These are phyloP conservation scores for Populus tomentosa DNA, from an alignment of 441 rosid genomes.

Conservation along the genomic window DNA sequence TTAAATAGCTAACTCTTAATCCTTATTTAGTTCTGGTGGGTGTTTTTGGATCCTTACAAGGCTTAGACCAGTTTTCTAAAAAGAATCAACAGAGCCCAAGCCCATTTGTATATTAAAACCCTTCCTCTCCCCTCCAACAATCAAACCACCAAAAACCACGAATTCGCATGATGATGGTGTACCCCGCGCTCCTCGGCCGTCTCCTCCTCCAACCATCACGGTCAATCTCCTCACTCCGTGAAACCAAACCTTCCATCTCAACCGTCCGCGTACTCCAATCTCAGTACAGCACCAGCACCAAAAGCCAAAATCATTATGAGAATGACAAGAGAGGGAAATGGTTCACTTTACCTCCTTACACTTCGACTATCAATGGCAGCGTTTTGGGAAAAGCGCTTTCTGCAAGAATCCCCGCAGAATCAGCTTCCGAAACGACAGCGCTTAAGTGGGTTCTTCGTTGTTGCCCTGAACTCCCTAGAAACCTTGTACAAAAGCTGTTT, in stretches of 20 bases:
- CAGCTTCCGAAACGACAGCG: slow-evolving; percentile 46
- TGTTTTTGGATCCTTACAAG: too few species aligned
- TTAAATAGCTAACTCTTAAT: not conserved
- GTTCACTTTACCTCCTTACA: slow-evolving; percentile 72
- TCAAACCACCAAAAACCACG: not conserved
- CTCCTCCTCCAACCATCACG: slow-evolving; percentile 19
- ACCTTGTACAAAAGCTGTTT: slow-evolving; percentile 79
- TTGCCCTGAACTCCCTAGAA: slow-evolving; percentile 87
- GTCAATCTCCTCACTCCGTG: not conserved
- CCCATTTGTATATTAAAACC: slow-evolving; percentile 9
- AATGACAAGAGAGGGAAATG: slow-evolving; percentile 46
- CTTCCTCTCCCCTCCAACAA: slow-evolving; percentile 5
- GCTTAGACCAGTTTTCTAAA: not conserved
- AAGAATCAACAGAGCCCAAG: not conserved
- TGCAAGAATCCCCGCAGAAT: slow-evolving; percentile 10
- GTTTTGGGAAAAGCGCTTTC: slow-evolving; percentile 48
- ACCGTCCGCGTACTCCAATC: slow-evolving; percentile 12
- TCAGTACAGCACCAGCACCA: slow-evolving; percentile 13
- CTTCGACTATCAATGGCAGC: slow-evolving; percentile 39
- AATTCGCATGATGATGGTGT: not conserved
- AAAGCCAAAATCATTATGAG: slow-evolving; percentile 4
- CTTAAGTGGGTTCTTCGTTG: slow-evolving; percentile 80
- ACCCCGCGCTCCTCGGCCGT: slow-evolving; percentile 25
- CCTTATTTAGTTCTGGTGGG: too few species aligned
- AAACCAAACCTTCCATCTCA: not conserved